Conservation (phyloP, 306 rosid genomes). For the Delonix regia region DNA sequence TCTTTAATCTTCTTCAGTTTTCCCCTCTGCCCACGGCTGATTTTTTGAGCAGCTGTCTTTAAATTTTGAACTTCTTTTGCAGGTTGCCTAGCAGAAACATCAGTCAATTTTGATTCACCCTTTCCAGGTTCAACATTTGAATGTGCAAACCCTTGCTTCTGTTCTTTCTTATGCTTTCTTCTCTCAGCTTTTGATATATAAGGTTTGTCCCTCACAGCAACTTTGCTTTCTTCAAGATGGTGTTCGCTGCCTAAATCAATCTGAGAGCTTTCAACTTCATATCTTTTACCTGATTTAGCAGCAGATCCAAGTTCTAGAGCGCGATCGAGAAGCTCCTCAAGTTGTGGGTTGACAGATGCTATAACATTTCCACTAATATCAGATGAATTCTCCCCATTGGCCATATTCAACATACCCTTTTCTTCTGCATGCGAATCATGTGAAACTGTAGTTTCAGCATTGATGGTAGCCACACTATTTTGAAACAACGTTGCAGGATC, state of each 20-base stretch:
- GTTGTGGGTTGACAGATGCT: slow-evolving; percentile 68
- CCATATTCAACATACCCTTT: slow-evolving; percentile 37
- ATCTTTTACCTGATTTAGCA: slow-evolving; percentile 52
- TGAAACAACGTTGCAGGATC: slow-evolving; percentile 42
- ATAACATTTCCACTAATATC: slow-evolving; percentile 47
- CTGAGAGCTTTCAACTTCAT: slow-evolving; percentile 53
- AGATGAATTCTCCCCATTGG: slow-evolving; percentile 45
- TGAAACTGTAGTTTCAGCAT: slow-evolving; percentile 38
- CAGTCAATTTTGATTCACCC: slow-evolving; percentile 42
- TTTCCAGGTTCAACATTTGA: slow-evolving; percentile 53
- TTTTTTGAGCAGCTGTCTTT: slow-evolving; percentile 65
- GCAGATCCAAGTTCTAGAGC: slow-evolving; percentile 93
- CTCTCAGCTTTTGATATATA: slow-evolving; percentile 92
- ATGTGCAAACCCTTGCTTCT: slow-evolving; percentile 48
- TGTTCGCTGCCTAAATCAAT: slow-evolving; percentile 51
- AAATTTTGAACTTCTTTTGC: slow-evolving; percentile 58
- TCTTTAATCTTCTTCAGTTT: slow-evolving; percentile 93
- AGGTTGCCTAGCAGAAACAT: slow-evolving; percentile 45
- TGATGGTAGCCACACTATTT: slow-evolving; percentile 33
- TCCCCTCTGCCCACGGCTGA: slow-evolving; percentile 84
- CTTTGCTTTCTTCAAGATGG: slow-evolving; percentile 56
- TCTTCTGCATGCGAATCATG: slow-evolving; percentile 42
- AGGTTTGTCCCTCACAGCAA: slow-evolving; percentile 74
- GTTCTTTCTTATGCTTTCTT: slow-evolving; percentile 86
- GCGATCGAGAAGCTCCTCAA: slow-evolving; percentile 91